Percentiles rank a stretch among this genome's conserved stretches.
Evolutionary conservation across 371 early-diverging fungal species (phyloP).

Genomic region (Mucor plumbeus): DNA sequence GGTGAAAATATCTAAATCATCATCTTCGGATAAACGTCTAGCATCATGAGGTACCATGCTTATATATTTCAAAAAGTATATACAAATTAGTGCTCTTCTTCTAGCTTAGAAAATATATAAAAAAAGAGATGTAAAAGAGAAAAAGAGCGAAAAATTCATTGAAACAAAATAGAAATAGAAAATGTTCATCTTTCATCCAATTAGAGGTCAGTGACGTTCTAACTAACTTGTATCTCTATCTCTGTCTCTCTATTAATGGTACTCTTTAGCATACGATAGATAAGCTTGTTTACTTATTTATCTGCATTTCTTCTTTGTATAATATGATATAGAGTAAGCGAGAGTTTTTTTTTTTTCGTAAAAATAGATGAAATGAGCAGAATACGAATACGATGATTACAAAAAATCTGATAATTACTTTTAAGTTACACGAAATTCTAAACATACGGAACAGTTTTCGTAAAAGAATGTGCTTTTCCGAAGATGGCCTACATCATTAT

Average conservation of each 20-base stretch:
- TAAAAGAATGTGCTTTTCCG: neutral
- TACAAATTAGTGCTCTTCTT: neutral
- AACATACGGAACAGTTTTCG: neutral
- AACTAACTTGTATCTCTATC: neutral
- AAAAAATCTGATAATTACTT: neutral
- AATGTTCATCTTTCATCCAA: slow-evolving; percentile 1
- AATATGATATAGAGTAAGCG: neutral
- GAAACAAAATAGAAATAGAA: neutral
- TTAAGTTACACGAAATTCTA: neutral
- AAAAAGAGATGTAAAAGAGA: neutral
- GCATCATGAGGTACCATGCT: slow-evolving; percentile 33
- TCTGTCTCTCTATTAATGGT: neutral
- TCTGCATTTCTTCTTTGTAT: neutral
- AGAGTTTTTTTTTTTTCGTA: too few species aligned
- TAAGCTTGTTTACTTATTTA: neutral
- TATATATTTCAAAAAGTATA: neutral
- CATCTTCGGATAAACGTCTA: slow-evolving; percentile 24
- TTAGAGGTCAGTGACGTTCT: slow-evolving; percentile 4
- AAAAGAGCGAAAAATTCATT: neutral
- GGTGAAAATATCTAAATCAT: slow-evolving; percentile 14
- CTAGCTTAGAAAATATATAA: neutral
- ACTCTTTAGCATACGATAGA: neutral
- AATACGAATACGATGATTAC: neutral
- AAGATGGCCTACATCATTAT: neutral
- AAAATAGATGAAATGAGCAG: neutral